Evolutionary conservation across 371 early-diverging fungal species (phyloP), one percentile per base, ranked within the genome.

Genomic region (Rhizopus microsporus): DNA sequence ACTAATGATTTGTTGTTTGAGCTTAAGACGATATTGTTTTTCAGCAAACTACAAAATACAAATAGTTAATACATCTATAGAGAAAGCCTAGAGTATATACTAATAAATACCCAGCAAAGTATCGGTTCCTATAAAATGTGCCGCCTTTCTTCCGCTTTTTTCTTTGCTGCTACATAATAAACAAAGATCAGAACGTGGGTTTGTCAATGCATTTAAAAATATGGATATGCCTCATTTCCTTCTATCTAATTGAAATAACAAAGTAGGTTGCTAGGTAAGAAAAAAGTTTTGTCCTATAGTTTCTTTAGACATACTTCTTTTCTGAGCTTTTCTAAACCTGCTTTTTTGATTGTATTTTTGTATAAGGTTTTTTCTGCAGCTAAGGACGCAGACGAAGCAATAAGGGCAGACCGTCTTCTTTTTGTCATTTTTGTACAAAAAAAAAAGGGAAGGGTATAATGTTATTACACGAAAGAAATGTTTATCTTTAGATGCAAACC

Each of bases 51-150:
- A 47, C 8, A 59, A 40, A 53, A 59, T 53, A 47, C 33, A 59
- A 59, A 47, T 59, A 59, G 33, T 59, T 53, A 39, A 59, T 48
- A 53, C 47, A 59, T 53, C 32, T 47, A 54, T 53, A 59, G 59
- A 16, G 43, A 57, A 44, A 53, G 59, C 52, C 53, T 59, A 47
- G 52, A n/a, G n/a, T n/a, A n/a, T 59, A 17, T 58, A 13, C 38
- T 52, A n/a, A n/a, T 53, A 53, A 46, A 59, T 53, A 53, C 59
- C 59, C 59, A 53, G 35, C 46, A 53, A 52, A 59, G 32, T 59
- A 59, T 59, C 52, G 54, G 47, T 53, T 0, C 33, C 53, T 47
- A 53, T 59, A 40, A 39, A 53, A 59, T 17, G 40, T 33, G 47
- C 52, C 39, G 31, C 48, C 53, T 59, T 59, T 59, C 31, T 53